Base-by-base conservation (phyloP, 2,329 filamentous ascomycete genomes). In the Knufia fluminis region DNA sequence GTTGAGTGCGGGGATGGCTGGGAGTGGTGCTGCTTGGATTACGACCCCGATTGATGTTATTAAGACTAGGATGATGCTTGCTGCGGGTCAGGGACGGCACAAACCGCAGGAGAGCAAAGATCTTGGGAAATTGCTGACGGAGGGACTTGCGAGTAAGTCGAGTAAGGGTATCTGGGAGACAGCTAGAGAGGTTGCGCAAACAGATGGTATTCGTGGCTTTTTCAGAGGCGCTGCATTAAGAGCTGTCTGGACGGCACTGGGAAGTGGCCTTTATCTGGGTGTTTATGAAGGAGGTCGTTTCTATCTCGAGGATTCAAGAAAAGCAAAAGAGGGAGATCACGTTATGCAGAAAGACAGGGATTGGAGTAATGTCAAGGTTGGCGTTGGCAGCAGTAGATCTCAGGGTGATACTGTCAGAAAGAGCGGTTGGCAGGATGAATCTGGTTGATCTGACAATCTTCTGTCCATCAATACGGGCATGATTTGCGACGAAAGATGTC, bases 21-120 rank as follows among this genome's bases (percentile, higher is more conserved):
- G 89, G 0, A 79, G 80, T 4, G 65, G 91, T 7, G 83, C 88
- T 0, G 85, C 89, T 1, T 76, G 86, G 8, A 64, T 92, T n/a
- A 95, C 89, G 1, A 94, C 89, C 45, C 90, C 90, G 0, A 80
- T 89, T 49, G 90, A 95, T 65, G 87, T 94, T 8, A 78, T 95
- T 20, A 94, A 95, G 71, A 94, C 89, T 55, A 71, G 86, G 44
- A 85, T 94, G 67, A 95, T 94, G 89, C 71, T 95, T 22, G 74
- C 76, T 24, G 80, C 80, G 1, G 72, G 70, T 6, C 12, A 35
- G 41, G 33, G 52, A 43, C 16, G 50, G 57, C 26, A 24, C 42
- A 33, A 52, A 55, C 28, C 19, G 54, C 2, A 55, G 51, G 38
- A 50, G 4, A 50, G 52, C 4, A 56, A 52, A 32, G 32, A 45